Conservation (phyloP, 176 grass and related monocot species). For the Hordeum vulgare region DNA sequence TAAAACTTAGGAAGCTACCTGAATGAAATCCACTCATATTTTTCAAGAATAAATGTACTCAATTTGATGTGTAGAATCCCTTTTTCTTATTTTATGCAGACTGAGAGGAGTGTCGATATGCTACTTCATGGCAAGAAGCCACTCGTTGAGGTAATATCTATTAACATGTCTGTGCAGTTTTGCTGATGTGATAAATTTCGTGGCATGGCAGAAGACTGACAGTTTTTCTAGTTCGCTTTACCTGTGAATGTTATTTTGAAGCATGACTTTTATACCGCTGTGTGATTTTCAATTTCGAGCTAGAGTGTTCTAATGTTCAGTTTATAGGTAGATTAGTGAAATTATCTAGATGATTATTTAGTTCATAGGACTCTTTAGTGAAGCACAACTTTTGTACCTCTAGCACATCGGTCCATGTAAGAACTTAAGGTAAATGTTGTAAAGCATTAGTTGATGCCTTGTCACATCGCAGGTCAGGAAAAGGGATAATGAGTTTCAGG, state of each 20-base stretch:
- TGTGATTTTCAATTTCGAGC: neutral
- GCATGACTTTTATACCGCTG: neutral
- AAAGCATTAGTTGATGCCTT: neutral
- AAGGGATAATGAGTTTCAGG: slow-evolving; percentile 80
- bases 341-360: neutral
- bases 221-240: neutral
- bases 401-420: neutral
- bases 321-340: neutral
- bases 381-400: neutral
- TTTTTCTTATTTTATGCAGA: slow-evolving; percentile 41
- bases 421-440: neutral
- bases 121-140: slow-evolving; percentile 89
- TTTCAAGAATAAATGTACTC: slow-evolving; percentile 1
- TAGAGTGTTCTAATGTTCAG: neutral
- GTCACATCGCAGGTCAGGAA: slow-evolving; percentile 62
- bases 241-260: slow-evolving; percentile 1
- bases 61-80: neutral
- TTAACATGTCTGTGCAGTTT: neutral
- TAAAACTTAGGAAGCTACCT: neutral
- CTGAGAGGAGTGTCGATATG: slow-evolving; percentile 92
- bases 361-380: neutral
- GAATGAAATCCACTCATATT: neutral
- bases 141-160: slow-evolving; percentile 62
- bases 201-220: neutral
- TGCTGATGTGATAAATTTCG: neutral